Evolutionary conservation across 2,329 filamentous ascomycete species (phyloP), one percentile per base, ranked within the genome.

Genomic region (Myriosclerotinia curreyana): DNA sequence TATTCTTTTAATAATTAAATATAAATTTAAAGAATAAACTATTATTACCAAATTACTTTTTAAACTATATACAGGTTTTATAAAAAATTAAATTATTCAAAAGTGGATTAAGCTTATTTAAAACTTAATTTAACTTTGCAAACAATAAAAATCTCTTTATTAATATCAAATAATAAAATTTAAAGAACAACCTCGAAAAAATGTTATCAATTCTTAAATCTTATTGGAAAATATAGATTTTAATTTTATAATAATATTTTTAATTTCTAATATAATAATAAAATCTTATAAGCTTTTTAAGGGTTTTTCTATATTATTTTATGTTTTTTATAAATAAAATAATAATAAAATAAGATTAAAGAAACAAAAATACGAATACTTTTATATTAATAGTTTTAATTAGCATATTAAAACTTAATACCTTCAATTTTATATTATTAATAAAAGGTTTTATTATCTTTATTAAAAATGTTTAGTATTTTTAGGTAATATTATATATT

Each of bases 381-480:
- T 49, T 28, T 12, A 2, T 49, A 49, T 49, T 49, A 12, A 49
- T 49, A 49, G 5, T 49, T 6, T 49, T 28, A 49, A 11, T 49
- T 5, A 20, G 5, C 5, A 49, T 49, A 49, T 49, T 22, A 49
- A 48, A 25, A 25, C n/a, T 64, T 36, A 66, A 55, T 22, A 66
- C n/a, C 48, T 66, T 56, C 12, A 34, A 12, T 20, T 5, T 40
- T 48, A n/a, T 44, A 55, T 42, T 64, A n/a, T 17, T 31, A 28
- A 17, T 34, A 44, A 58, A 9, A 46, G 51, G n/a, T 62, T 65
- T 52, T 4, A 42, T 48, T 65, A 36, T 65, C 44, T 38, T 31
- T 65, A 65, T 46, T 2, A 62, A 62, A 52, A 38, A 58, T 65
- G 52, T 34, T 62, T 52, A 42, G 46, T 36, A 31, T 62, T 62